These are phyloP conservation scores for Cladosporium oxysporum DNA, from an alignment of 2,329 filamentous ascomycete genomes.

Conservation along the genomic window DNA sequence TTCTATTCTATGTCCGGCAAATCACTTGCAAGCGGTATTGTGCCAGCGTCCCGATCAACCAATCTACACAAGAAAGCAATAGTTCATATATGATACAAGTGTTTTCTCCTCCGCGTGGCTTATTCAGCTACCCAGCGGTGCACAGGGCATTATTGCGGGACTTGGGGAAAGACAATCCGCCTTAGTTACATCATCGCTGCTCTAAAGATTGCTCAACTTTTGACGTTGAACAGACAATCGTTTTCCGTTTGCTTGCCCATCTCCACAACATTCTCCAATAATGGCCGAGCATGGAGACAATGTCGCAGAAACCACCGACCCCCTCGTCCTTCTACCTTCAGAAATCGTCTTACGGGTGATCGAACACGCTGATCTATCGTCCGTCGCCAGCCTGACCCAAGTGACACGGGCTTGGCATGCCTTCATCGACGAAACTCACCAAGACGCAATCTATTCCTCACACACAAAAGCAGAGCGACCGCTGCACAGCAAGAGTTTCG, in stretches of 20 bases:
- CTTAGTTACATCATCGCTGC: constrained; percentile 3
- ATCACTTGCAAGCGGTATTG: not conserved
- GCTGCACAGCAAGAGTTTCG: constrained; percentile 34
- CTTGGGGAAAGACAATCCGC: not conserved
- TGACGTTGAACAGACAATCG: not conserved
- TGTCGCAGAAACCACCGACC: constrained; percentile 24
- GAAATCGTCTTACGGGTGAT: constrained; percentile 46
- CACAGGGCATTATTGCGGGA: not conserved
- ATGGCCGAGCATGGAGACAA: not conserved
- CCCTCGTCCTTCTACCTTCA: constrained; percentile 37
- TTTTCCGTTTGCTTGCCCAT: not conserved
- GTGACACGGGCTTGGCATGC: constrained; percentile 42
- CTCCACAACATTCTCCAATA: not conserved
- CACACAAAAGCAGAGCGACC: constrained; percentile 37
- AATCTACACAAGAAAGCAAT: not conserved
- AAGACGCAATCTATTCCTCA: constrained; percentile 45
- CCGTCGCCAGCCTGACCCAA: constrained; percentile 41
- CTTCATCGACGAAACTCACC: constrained; percentile 47
- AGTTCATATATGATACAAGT: not conserved
- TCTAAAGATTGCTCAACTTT: constrained; percentile 4
- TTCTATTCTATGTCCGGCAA: not conserved
- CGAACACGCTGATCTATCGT: constrained; percentile 40
- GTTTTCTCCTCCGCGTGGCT: not conserved
- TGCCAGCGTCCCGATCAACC: not conserved
- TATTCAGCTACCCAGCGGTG: not conserved